These are phyloP conservation scores for Aspergillus phoenicis DNA, from an alignment of 2,329 filamentous ascomycete species.

Conservation along the genomic window DNA sequence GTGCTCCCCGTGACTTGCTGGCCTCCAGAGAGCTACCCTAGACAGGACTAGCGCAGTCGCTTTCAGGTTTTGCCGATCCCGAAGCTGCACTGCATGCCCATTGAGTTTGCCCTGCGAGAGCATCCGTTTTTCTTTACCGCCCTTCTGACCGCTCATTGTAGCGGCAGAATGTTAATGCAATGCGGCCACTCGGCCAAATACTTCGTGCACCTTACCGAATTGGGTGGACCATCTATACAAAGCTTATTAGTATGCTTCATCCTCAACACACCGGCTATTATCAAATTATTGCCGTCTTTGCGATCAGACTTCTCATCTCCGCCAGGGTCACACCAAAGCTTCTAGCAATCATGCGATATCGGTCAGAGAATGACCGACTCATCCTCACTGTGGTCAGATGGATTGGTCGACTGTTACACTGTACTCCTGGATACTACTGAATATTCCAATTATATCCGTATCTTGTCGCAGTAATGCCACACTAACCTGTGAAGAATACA, in stretches of 20 bases:
- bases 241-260: neutral
- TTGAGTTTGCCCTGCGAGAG: too few species aligned
- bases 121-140: too few species aligned
- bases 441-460: neutral
- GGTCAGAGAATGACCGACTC: neutral
- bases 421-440: neutral
- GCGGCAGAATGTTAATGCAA: too few species aligned
- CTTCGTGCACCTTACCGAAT: neutral
- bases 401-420: conserved; percentile 1
- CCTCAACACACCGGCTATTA: neutral
- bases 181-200: too few species aligned
- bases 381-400: neutral
- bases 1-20: neutral
- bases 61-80: neutral
- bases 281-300: too few species aligned
- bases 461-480: neutral
- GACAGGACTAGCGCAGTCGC: neutral
- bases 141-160: too few species aligned
- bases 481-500: neutral
- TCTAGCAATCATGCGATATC: neutral
- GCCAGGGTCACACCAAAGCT: neutral
- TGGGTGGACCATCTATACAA: neutral
- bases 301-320: neutral
- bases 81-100: neutral
- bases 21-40: neutral